Base-by-base conservation (phyloP, 225 moss, liverwort and hornwort species). In the Rhytidiadelphus loreus region DNA sequence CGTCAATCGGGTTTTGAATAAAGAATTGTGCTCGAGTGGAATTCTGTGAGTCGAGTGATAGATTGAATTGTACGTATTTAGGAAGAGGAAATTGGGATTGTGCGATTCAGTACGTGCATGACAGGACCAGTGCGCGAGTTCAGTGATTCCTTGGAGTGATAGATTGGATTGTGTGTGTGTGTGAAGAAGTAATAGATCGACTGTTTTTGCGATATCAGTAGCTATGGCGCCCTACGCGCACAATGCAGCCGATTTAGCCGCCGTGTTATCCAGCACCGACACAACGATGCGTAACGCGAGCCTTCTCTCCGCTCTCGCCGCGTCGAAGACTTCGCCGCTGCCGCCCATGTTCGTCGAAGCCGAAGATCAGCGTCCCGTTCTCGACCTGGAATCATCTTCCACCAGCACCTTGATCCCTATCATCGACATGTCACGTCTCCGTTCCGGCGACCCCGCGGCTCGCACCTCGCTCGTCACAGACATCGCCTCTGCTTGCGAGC, bases 171-270 rank as follows among this genome's bases (percentile, higher is more conserved):
- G n/a, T 69, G 59, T 57, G 55, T 69, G 66, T 26, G 66, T 14
- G 55, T 3, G 50, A 80, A 39, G 55, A 77, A 53, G 55, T 37
- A 37, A 0, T 23, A 53, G 35, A 24, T 39, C 26, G 79, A 29
- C 20, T 59, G 46, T 81, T 44, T 13, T 62, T 23, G 43, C 75
- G 73, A 72, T 58, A 18, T 11, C 48, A 48, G 75, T 30, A 77
- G 86, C 63, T 70, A 85, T 94, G 91, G 80, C 91, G 28, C 90
- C 94, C 15, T 90, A 91, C 21, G 92, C 91, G 90, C 92, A 92
- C 91, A 94, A 94, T 92, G 90, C 94, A 83, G 91, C 89, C 28
- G 94, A 94, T 79, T 77, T 94, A 10, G 90, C 94, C 56, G 94
- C 90, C n/a, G 94, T 93, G 25, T 77, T 93, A 6, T 83, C 92